Conservation (phyloP, 202 grass and related monocot species). For the Zizania palustris region DNA sequence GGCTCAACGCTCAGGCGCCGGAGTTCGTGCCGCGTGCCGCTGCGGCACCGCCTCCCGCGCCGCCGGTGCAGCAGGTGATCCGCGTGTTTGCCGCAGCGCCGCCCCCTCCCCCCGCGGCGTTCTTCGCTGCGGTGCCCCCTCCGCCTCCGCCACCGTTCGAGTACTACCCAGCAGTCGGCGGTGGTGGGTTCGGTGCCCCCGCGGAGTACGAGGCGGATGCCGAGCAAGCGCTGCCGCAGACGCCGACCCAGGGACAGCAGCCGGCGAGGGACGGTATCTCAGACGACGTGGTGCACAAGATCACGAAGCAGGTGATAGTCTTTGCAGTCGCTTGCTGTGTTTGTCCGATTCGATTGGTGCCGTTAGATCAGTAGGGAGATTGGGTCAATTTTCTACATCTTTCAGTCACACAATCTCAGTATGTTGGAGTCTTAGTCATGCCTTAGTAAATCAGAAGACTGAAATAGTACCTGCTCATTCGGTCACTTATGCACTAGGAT, state of each 20-base stretch:
- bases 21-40: conserved; percentile 79
- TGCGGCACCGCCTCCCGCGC: conserved; percentile 2
- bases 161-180: conserved; percentile 50
- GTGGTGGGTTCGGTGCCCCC: conserved; percentile 43
- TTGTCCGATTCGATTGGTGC: conserved; percentile 34
- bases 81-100: conserved; percentile 60
- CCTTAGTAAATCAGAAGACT: neutral
- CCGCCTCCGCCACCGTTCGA: conserved; percentile 63
- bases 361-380: conserved; percentile 22
- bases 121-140: conserved; percentile 55
- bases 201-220: conserved; percentile 53
- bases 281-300: conserved; percentile 80
- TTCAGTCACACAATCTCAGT: neutral
- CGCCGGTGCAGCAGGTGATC: conserved; percentile 52
- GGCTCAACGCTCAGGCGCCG: conserved; percentile 89
- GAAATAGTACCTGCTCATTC: neutral
- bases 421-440: neutral
- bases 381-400: neutral
- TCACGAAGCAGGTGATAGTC: conserved; percentile 82
- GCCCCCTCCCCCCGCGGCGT: conserved; percentile 53
- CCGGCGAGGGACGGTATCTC: conserved; percentile 59
- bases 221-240: conserved; percentile 29
- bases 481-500: neutral
- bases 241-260: conserved; percentile 11
- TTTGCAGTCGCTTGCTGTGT: neutral